Evolutionary conservation across 768 basidiomycete genomes (phyloP).

Genomic region (Leucocoprinus leucothites): DNA sequence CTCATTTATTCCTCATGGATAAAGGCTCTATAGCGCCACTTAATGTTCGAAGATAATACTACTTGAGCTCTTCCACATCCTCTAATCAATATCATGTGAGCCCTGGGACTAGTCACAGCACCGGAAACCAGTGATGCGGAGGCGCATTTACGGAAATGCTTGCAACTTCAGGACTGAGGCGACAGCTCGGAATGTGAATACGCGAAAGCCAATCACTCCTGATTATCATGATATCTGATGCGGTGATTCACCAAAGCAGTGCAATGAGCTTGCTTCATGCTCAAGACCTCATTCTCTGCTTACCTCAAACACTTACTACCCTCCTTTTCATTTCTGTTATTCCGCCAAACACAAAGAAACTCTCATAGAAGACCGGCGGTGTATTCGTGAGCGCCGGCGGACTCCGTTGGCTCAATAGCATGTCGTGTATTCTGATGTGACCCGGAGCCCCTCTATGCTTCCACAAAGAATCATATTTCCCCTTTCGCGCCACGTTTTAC

Average conservation of each 20-base stretch:
- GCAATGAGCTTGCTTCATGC: background rate
- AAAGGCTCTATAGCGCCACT: too few relatives aligned
- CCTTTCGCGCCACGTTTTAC: background rate
- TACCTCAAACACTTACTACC: too few relatives aligned
- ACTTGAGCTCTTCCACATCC: too few relatives aligned
- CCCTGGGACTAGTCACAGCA: too few relatives aligned
- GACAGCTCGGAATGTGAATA: too few relatives aligned
- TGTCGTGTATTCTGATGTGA: background rate
- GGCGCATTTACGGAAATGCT: too few relatives aligned
- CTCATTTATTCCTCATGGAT: too few relatives aligned
- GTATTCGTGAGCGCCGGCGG: constrained; percentile 6
- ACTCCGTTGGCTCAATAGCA: constrained; percentile 2
- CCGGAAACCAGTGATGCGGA: too few relatives aligned
- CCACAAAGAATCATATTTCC: background rate
- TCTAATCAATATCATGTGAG: too few relatives aligned
- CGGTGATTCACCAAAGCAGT: background rate
- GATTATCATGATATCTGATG: background rate
- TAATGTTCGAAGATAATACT: too few relatives aligned
- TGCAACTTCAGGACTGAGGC: too few relatives aligned
- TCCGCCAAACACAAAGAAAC: background rate
- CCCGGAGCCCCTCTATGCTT: background rate
- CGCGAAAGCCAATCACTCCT: background rate
- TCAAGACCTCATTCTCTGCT: too few relatives aligned
- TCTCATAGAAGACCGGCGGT: background rate
- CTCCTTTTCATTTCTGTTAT: background rate